Evolutionary conservation across 108 stramenopile genomes (phyloP).

Genomic region (Nitzschia putrida): DNA sequence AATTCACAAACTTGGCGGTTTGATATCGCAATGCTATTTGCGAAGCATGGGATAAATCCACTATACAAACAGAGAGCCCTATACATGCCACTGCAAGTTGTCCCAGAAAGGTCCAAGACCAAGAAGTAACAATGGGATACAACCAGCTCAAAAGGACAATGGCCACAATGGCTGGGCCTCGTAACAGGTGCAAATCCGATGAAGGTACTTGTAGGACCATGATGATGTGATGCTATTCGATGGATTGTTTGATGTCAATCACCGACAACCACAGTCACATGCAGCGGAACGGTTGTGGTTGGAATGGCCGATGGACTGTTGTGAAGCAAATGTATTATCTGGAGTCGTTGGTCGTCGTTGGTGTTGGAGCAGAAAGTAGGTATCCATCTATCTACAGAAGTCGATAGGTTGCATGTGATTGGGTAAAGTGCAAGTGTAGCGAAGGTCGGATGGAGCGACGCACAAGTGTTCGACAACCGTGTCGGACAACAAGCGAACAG

Average conservation of each 20-base stretch:
- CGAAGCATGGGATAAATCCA: conserved; percentile 4
- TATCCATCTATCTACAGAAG: no score
- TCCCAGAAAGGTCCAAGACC: conserved; percentile 1
- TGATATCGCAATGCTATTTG: neutral
- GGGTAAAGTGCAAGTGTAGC: no score
- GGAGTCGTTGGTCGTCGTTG: no score
- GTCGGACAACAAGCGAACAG: no score
- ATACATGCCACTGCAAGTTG: neutral
- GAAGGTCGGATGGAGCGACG: no score
- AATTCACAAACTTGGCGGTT: conserved; percentile 13
- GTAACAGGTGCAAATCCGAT: neutral
- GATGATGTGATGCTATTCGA: neutral
- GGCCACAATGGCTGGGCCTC: conserved; percentile 7
- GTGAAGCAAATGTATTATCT: neutral
- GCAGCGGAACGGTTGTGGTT: neutral
- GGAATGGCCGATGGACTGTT: no score
- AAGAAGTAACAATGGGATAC: conserved; percentile 2
- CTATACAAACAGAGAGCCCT: neutral
- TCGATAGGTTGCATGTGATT: no score
- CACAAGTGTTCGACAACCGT: no score
- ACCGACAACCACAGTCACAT: neutral
- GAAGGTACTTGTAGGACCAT: neutral
- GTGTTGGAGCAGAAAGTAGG: no score
- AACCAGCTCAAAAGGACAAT: neutral
- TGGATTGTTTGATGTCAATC: neutral